Evolutionary conservation across 371 early-diverging fungal species (phyloP), one percentile per base, ranked within the genome.

Genomic region (Synchytrium microbalum): DNA sequence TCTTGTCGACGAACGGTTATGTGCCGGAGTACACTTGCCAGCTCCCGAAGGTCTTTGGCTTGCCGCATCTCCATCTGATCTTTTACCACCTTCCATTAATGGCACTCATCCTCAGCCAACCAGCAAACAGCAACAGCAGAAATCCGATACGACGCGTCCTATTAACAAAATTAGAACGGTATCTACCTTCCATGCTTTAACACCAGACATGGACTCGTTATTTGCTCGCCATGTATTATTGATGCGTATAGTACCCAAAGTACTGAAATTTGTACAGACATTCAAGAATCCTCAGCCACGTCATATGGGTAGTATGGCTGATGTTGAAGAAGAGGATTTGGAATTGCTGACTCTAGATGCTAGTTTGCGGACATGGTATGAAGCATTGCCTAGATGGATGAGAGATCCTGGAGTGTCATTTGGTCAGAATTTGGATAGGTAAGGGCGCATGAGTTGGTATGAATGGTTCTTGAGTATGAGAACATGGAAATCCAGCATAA

Each of bases 321-420:
- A 38, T 38, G 19, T 38, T 38, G 46, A 38, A 19, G 46, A 38
- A 10, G 46, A 38, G 19, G 46, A 38, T 5, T 38, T 10, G 5
- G 46, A 38, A 38, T 38, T 38, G 46, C 19, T 38, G 19, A 38
- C 46, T 10, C 19, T 64, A 23, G 64, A 64, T 52, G 23, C 46
- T 54, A 59, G 26, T 32, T 32, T 64, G 29, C 3, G 26, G 24
- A 52, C 33, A 2, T 64, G 59, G 60, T 8, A 59, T 24, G 59
- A 33, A 2, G 51, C 46, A 13, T 30, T 64, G 2, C 60, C 64
- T 14, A n/a, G 3, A 3, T 59, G 64, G 59, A 59, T 64, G 59
- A 1, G 28, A 5, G 33, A 63, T 8, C 64, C 64, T 25, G 26
- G 58, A 26, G 23, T 55, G 13, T 23, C 28, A n/a, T 63, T 63